These are phyloP conservation scores for barley (Hordeum vulgare) DNA, from an alignment of 176 grass and related monocot species.

Conservation along the genomic window DNA sequence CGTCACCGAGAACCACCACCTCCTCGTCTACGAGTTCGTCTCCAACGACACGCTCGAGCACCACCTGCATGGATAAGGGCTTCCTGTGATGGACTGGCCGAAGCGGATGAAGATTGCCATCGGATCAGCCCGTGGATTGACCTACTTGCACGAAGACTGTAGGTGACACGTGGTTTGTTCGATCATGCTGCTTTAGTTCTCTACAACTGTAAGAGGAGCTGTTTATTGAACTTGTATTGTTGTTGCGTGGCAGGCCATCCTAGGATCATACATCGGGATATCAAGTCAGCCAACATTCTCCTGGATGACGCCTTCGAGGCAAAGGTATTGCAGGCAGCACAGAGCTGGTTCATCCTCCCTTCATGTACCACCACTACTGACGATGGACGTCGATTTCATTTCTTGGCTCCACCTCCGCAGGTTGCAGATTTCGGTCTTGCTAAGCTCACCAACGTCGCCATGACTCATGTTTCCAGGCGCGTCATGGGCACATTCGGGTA, in stretches of 20 bases:
- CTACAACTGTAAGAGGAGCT: neutral
- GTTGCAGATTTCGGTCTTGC: conserved; percentile 89
- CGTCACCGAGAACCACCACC: conserved; percentile 48
- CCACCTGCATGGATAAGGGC: conserved; percentile 58
- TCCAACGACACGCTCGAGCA: conserved; percentile 61
- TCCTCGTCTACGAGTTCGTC: conserved; percentile 89
- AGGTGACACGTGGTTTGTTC: conserved; percentile 1
- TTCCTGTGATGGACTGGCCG: conserved; percentile 64
- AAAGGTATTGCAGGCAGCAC: conserved; percentile 30
- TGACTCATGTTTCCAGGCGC: conserved; percentile 64
- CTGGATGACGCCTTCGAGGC: conserved; percentile 80
- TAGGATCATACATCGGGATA: conserved; percentile 93
- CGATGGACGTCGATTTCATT: neutral
- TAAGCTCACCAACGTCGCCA: conserved; percentile 48
- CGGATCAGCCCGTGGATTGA: conserved; percentile 71
- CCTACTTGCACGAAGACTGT: conserved; percentile 96
- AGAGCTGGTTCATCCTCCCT: neutral
- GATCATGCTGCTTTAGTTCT: neutral
- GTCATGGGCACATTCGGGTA: conserved; percentile 85
- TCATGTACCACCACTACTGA: neutral
- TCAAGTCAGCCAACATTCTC: conserved; percentile 93
- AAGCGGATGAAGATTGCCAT: conserved; percentile 80
- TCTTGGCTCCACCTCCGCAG: conserved; percentile 20
- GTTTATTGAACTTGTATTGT: neutral
- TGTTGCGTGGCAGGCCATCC: conserved; percentile 53